Base-by-base conservation (phyloP, 331 rosid genomes). In the Cydonia oblonga region DNA sequence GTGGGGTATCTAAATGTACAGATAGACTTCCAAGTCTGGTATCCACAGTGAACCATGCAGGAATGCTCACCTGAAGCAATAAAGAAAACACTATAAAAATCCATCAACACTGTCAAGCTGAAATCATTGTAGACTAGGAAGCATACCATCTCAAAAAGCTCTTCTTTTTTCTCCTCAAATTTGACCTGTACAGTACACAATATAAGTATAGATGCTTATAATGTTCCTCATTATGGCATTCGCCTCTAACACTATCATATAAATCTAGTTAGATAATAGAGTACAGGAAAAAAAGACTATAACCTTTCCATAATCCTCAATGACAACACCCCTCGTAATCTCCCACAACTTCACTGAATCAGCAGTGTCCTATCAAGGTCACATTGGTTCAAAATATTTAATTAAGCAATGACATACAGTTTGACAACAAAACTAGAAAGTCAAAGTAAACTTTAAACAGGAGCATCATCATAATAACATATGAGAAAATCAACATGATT, bases 301-400 rank as follows among this genome's bases (percentile, higher is more conserved):
- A 52, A 95, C 98, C 98, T 95, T 89, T 81, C 98, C 97, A 64
- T 84, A 95, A 87, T 91, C 91, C 81, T 85, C 93, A 81, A 95
- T 79, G 53, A 95, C 90, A 72, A 76, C 78, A 63, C 98, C 97
- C 80, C 83, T 88, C 40, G 98, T 95, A 69, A 95, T 83, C 91
- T 95, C 98, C 98, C 98, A 95, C 72, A 95, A 86, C 85, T 95
- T 95, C 71, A 95, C 98, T 24, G 97, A 89, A 76, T 91, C 91
- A 77, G 96, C 85, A 68, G 97, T 84, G 84, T 95, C 97, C 98
- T 95, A 84, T 35, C 49, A 68, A 70, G 69, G 70, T 30, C 20
- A 22, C n/a, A 79, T 79, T 60, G 78, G 75, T 68, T 54, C 49
- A 69, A 22, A 68, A 84, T 49, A 69, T 28, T 60, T 52, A 38